Evolutionary conservation across 2,329 filamentous ascomycete species (phyloP), one percentile per base, ranked within the genome.

Genomic region (Neofusicoccum ribis): DNA sequence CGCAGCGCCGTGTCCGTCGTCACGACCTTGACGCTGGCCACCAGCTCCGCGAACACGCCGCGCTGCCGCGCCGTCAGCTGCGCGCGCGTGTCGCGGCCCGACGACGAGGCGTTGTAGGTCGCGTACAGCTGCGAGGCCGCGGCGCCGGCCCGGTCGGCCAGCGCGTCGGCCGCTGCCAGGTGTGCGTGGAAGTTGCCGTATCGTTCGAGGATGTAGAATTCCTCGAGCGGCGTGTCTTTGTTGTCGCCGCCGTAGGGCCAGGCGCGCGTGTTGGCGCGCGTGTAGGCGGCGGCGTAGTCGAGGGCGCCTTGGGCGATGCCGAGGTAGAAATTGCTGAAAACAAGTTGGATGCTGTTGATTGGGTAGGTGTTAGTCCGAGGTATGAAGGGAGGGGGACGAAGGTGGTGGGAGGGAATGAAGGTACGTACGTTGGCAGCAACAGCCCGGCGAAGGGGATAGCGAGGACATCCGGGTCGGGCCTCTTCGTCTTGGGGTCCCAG

Each of bases 281-380:
- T 90, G 67, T 89, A 90, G 31, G 81, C 80, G 0, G 82, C 74
- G 0, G 86, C 86, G 49, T 81, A 82, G 7, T 83, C 77, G 0
- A 89, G 77, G 0, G 86, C 84, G 0, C 88, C 87, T 49, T 83
- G 80, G 0, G 86, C 84, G 66, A 89, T 89, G 2, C 87, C 87
- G 1, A 89, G 77, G 71, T 89, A 89, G 70, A 89, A 87, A 72
- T 89, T 89, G 71, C 80, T 81, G 74, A 89, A 89, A n/a, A 88
- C 84, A 0, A 89, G 81, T 71, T 89, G 87, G 66, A 89, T 88
- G 0, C 81, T 84, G 49, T 39, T 20, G 12, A 9, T 23, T 39
- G 23, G 23, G 23, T 23, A 23, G 9, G 39, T 36, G 51, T 59
- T 41, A 20, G 27, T 23, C 23, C n/a, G 20, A 27, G 2, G 12